A percentile compares a stretch with the other conserved stretches of the same genome.
phyloP scores from a whole-genome alignment of 345 rosid species.

The Lumnitzera littorea region DNA sequence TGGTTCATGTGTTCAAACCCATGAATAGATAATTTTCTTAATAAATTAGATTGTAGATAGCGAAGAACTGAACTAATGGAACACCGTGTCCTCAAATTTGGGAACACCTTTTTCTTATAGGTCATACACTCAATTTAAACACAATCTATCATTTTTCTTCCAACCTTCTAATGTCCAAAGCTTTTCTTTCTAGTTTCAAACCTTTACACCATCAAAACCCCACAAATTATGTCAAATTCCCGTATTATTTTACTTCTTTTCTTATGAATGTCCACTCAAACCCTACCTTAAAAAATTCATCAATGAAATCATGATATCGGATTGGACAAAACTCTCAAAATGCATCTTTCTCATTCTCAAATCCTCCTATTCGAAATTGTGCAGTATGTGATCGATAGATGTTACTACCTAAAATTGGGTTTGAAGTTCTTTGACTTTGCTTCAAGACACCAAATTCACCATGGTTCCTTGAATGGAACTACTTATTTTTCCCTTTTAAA shows the following conservation, averaged over 20 bases:
- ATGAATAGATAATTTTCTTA: too few species aligned
- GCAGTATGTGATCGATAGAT: slow-evolving; percentile 53
- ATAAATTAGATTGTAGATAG: too few species aligned
- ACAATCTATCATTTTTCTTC: not conserved
- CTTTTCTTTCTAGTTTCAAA: slow-evolving; percentile 61
- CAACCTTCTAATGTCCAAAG: slow-evolving; percentile 52
- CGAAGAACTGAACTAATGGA: too few species aligned
- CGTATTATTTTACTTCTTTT: too few species aligned
- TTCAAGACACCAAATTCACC: slow-evolving; percentile 23
- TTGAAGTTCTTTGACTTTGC: slow-evolving; percentile 30
- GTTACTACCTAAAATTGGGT: slow-evolving; percentile 34
- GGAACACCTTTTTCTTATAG: too few species aligned
- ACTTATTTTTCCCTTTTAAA: slow-evolving; percentile 67
- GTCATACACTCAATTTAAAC: too few species aligned
- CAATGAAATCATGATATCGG: slow-evolving; percentile 32
- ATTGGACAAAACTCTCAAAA: slow-evolving; percentile 40
- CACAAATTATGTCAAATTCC: not conserved
- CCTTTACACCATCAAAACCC: slow-evolving; percentile 30
- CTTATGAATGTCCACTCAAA: slow-evolving; percentile 12
- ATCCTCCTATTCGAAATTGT: slow-evolving; percentile 42
- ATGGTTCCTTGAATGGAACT: slow-evolving; percentile 27
- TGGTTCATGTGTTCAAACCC: too few species aligned
- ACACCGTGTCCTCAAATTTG: too few species aligned
- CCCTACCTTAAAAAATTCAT: slow-evolving; percentile 34
- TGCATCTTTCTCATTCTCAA: slow-evolving; percentile 26